Conservation (phyloP, 345 rosid species). For the Moricandia moricandioides region DNA sequence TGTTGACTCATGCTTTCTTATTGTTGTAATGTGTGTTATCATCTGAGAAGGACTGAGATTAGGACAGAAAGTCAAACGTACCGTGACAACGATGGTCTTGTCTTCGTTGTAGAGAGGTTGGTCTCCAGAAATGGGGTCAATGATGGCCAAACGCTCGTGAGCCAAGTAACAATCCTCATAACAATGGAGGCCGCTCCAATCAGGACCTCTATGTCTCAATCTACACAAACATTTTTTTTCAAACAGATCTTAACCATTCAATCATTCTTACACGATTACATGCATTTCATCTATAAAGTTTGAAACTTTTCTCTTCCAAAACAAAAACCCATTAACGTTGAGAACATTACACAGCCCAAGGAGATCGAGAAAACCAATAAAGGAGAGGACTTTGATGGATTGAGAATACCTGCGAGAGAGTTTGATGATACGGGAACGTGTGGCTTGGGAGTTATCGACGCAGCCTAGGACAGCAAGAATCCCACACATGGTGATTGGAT, state of each 20-base stretch:
- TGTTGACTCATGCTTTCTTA: not conserved
- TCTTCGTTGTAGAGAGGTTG: slow-evolving; percentile 83
- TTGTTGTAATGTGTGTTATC: not conserved
- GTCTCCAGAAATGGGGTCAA: slow-evolving; percentile 85
- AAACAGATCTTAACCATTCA: slow-evolving; percentile 7
- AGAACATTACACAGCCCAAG: slow-evolving; percentile 1
- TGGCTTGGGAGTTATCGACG: slow-evolving; percentile 64
- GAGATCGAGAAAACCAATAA: not conserved
- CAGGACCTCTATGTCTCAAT: slow-evolving; percentile 80
- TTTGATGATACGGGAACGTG: slow-evolving; percentile 81
- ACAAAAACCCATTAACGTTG: slow-evolving; percentile 12
- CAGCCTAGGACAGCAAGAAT: slow-evolving; percentile 79
- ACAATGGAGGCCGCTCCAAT: slow-evolving; percentile 81
- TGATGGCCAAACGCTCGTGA: slow-evolving; percentile 77
- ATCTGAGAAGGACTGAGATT: not conserved
- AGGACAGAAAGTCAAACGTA: slow-evolving; percentile 27
- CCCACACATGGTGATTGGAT: slow-evolving; percentile 79
- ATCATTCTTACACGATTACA: slow-evolving; percentile 5
- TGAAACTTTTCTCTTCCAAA: slow-evolving; percentile 6
- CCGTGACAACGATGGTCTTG: slow-evolving; percentile 70
- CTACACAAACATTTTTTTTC: slow-evolving; percentile 29
- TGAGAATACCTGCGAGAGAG: slow-evolving; percentile 60
- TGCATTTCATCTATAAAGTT: not conserved
- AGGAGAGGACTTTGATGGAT: not conserved
- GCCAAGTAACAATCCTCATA: slow-evolving; percentile 65